phyloP scores from a whole-genome alignment of 257 asterid genomes.

The Nicotiana knightiana region DNA sequence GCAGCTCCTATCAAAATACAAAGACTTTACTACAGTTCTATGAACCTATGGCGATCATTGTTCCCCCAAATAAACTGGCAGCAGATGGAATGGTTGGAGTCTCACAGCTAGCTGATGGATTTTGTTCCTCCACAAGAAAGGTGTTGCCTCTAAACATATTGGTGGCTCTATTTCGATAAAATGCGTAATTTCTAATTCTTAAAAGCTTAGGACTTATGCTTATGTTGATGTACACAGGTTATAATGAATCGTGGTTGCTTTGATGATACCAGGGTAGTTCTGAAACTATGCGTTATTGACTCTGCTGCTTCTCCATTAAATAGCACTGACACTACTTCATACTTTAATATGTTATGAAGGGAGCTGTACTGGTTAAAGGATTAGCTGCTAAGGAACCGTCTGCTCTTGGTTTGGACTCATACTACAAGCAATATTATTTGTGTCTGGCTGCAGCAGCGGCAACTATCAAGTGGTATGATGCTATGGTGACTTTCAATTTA shows the following conservation, averaged over 20 bases:
- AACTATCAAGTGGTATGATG: constrained; percentile 81
- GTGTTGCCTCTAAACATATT: constrained; percentile 23
- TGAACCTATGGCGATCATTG: constrained; percentile 82
- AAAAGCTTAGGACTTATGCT: constrained; percentile 15
- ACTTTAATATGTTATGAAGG: constrained; percentile 42
- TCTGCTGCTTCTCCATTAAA: neutral
- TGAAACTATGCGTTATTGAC: constrained; percentile 14
- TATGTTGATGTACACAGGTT: constrained; percentile 44
- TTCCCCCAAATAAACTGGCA: constrained; percentile 77
- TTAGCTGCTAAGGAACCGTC: constrained; percentile 92
- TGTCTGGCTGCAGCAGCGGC: constrained; percentile 99
- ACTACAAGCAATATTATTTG: constrained; percentile 90
- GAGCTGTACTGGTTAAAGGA: constrained; percentile 70
- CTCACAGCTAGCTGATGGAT: constrained; percentile 76
- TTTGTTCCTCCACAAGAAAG: constrained; percentile 66
- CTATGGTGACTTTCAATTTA: constrained; percentile 2
- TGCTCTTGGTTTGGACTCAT: constrained; percentile 90
- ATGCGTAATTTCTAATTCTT: neutral
- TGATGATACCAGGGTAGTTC: constrained; percentile 90
- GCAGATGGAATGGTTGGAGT: constrained; percentile 96
- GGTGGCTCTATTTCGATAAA: neutral
- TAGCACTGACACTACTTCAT: constrained; percentile 20
- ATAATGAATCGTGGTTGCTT: constrained; percentile 80
- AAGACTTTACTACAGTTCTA: constrained; percentile 84
- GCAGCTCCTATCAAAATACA: constrained; percentile 89